Evolutionary conservation across 371 early-diverging fungal species (phyloP).

Genomic region (Apophysomyces trapeziformis): DNA sequence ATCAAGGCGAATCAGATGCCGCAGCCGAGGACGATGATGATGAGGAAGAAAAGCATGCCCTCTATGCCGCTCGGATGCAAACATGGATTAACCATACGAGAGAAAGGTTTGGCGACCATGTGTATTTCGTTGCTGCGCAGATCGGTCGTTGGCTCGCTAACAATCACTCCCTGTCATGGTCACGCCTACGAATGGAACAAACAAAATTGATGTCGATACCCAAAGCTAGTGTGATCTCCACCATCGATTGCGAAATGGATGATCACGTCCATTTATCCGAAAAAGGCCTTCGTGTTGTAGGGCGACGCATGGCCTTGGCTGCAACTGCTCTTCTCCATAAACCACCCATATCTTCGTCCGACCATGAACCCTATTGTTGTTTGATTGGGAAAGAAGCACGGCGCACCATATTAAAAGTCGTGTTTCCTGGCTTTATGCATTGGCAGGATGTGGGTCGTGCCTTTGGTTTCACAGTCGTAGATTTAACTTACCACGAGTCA

Average conservation of each 20-base stretch:
- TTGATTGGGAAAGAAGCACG: background rate
- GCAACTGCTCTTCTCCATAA: conserved; percentile 18
- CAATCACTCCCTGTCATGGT: background rate
- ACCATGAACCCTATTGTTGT: background rate
- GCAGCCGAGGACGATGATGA: background rate
- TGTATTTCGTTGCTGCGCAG: background rate
- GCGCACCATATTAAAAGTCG: background rate
- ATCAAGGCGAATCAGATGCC: conserved; percentile 9
- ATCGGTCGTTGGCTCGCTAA: background rate
- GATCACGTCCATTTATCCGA: conserved; percentile 46
- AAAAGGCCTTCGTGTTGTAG: conserved; percentile 24
- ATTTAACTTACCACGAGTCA: background rate
- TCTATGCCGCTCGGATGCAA: background rate
- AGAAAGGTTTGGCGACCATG: background rate
- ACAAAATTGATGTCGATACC: background rate
- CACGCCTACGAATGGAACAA: background rate
- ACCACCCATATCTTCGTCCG: background rate
- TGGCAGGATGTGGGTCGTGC: conserved; percentile 13
- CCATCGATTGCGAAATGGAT: conserved; percentile 39
- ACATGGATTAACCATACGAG: background rate
- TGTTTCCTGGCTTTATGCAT: background rate
- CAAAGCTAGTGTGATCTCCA: conserved; percentile 21
- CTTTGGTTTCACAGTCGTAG: conserved; percentile 23
- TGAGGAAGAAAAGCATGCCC: background rate
- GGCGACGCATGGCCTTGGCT: conserved; percentile 33